Percentiles rank a stretch among this genome's conserved stretches.
These are phyloP conservation scores for Isabelozyma heimii DNA, from an alignment of 805 yeast genomes.

Conservation along the genomic window DNA sequence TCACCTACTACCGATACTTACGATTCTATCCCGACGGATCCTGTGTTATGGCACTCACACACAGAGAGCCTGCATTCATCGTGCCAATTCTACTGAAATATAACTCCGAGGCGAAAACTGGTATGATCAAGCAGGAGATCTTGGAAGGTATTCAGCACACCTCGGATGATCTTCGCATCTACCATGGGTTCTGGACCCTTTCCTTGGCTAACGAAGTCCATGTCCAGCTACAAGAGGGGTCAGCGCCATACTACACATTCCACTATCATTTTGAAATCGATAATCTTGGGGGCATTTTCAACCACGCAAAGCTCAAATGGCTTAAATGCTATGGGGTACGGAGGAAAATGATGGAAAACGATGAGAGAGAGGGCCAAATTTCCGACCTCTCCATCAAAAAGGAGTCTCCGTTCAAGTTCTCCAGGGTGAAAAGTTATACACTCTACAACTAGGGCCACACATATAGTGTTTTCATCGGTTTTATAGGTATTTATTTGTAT, in stretches of 20 bases:
- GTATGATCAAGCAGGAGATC: slow-evolving; percentile 6
- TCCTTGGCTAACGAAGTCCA: slow-evolving; percentile 49
- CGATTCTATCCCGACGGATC: slow-evolving; percentile 80
- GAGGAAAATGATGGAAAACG: slow-evolving; percentile 31
- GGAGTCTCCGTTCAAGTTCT: slow-evolving; percentile 79
- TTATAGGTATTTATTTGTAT: too few relatives aligned
- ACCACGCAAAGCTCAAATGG: slow-evolving; percentile 77
- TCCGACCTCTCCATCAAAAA: slow-evolving; percentile 55
- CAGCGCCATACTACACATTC: slow-evolving; percentile 59
- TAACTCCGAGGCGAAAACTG: slow-evolving; percentile 15
- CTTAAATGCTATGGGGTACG: slow-evolving; percentile 55
- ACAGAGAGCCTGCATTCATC: slow-evolving; percentile 67
- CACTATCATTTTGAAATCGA: slow-evolving; percentile 60
- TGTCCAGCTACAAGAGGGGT: slow-evolving; percentile 53
- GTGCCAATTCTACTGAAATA: slow-evolving; percentile 52
- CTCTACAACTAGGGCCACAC: not conserved
- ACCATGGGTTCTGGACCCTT: slow-evolving; percentile 57
- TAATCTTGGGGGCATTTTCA: slow-evolving; percentile 54
- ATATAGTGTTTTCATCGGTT: too few relatives aligned
- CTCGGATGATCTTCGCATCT: slow-evolving; percentile 15
- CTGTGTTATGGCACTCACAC: slow-evolving; percentile 65
- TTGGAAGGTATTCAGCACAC: slow-evolving; percentile 22
- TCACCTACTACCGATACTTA: slow-evolving; percentile 83
- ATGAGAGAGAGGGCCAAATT: slow-evolving; percentile 49
- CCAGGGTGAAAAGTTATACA: slow-evolving; percentile 51